Base-by-base conservation (phyloP, 164 flowering plant species). In the Umbellularia californica region DNA sequence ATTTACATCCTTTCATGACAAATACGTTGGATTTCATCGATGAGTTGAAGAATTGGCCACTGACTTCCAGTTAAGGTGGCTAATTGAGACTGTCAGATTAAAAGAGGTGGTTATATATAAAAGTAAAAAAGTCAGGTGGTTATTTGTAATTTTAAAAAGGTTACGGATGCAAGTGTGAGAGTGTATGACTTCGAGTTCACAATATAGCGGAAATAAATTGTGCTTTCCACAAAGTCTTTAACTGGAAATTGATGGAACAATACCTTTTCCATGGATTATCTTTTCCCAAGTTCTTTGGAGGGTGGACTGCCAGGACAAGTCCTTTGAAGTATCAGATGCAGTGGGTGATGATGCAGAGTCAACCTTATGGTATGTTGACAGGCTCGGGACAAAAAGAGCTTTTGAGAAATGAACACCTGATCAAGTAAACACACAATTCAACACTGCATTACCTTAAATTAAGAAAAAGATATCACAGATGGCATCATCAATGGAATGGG, bases 211-310 rank as follows among this genome's bases (percentile, higher is more conserved):
- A 41, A 41, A 41, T 7, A 41, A 0, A 1, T 1, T 5, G 47
- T 1, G 47, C 11, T 41, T 9, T 41, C 11, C 10, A 41, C 47
- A 9, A 41, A 41, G 47, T 41, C 47, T 41, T 55, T 55, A 3
- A 55, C 60, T 55, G 17, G n/a, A 55, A 55, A 55, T 55, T 64
- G 6, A 23, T 22, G 41, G 41, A 9, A 55, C 3, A 30, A 73
- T 79, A 90, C 94, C 97, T 81, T 81, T 87, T 33, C 92, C 88
- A 75, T 84, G 88, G 52, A 82, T 77, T 22, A 88, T 78, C 83
- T 85, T 88, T 83, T 92, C 94, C 98, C 98, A 94, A 52, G 87
- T 81, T 74, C 86, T 86, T 76, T 92, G 98, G 70, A 94, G 87
- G 58, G 79, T 81, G 70, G 80, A 84, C 78, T 92, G 98, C 98